A percentile compares a stretch with the other conserved stretches of the same genome.
These are phyloP conservation scores for Dipodascopsis uninucleata DNA, from an alignment of 805 yeast genomes.

Conservation along the genomic window DNA sequence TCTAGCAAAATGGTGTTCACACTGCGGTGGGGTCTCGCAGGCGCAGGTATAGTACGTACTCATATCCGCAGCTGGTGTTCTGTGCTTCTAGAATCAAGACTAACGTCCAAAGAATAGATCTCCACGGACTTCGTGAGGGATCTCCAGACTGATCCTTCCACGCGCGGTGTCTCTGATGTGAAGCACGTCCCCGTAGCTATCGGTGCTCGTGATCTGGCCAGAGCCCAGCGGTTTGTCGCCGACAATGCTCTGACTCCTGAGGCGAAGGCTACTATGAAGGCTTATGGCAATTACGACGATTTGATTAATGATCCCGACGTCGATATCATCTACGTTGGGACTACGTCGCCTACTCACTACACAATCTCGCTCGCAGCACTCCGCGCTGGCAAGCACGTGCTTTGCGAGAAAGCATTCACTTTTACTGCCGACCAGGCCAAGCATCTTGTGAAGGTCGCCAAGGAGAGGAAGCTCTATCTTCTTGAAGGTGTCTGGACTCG, in stretches of 20 bases:
- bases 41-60: slow-evolving; percentile 12
- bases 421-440: slow-evolving; percentile 24
- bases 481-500: too few relatives aligned
- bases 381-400: slow-evolving; percentile 32
- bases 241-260: too few relatives aligned
- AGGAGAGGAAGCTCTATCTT: too few relatives aligned
- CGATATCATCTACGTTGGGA: slow-evolving; percentile 47
- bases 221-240: too few relatives aligned
- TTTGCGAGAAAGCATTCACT: slow-evolving; percentile 33
- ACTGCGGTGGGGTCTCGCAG: slow-evolving; percentile 20
- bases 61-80: too few relatives aligned
- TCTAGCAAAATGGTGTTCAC: slow-evolving; percentile 24
- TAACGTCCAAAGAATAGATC: slow-evolving; percentile 22
- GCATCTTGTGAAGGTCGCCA: too few relatives aligned
- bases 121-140: slow-evolving; percentile 18
- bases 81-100: too few relatives aligned
- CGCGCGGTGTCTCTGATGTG: slow-evolving; percentile 32
- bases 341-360: slow-evolving; percentile 50
- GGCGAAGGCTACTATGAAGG: too few relatives aligned
- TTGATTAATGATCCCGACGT: slow-evolving; percentile 42
- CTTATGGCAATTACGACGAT: slow-evolving; percentile 40
- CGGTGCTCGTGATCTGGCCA: slow-evolving; percentile 31
- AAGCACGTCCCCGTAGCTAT: slow-evolving; percentile 33
- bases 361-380: slow-evolving; percentile 38
- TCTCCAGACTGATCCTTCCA: slow-evolving; percentile 16